These are phyloP conservation scores for Naegleria fowleri DNA, from an alignment of 208 protist species.

Conservation along the genomic window DNA sequence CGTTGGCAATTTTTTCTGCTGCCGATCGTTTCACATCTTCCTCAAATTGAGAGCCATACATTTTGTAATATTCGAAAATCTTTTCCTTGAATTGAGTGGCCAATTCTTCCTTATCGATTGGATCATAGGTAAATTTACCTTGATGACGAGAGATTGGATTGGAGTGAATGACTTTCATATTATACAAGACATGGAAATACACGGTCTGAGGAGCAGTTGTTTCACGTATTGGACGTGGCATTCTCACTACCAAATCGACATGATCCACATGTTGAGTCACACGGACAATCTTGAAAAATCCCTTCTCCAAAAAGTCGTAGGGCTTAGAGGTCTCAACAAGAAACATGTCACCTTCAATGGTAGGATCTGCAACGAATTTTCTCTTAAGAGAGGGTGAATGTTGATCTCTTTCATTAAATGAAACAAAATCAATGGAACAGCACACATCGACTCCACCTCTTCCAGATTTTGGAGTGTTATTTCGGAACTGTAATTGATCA, in stretches of 20 bases:
- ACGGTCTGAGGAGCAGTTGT: not conserved
- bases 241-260: not conserved
- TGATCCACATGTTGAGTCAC: not conserved
- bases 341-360: not conserved
- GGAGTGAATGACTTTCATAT: not conserved
- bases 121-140: not conserved
- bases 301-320: not conserved
- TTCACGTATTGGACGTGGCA: not conserved
- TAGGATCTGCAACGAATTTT: not conserved
- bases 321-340: not conserved
- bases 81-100: not conserved
- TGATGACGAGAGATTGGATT: not conserved
- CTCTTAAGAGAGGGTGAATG: not conserved
- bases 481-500: not conserved
- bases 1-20: not conserved
- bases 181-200: not conserved
- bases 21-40: not conserved
- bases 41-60: not conserved
- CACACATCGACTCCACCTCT: not conserved
- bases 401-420: not conserved
- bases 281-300: not conserved
- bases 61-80: not conserved
- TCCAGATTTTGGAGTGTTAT: not conserved
- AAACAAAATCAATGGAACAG: not conserved
- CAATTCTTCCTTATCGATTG: not conserved